These are phyloP conservation scores for Xylariaceae sp. DNA, from an alignment of 2,329 filamentous ascomycete genomes.

Conservation along the genomic window DNA sequence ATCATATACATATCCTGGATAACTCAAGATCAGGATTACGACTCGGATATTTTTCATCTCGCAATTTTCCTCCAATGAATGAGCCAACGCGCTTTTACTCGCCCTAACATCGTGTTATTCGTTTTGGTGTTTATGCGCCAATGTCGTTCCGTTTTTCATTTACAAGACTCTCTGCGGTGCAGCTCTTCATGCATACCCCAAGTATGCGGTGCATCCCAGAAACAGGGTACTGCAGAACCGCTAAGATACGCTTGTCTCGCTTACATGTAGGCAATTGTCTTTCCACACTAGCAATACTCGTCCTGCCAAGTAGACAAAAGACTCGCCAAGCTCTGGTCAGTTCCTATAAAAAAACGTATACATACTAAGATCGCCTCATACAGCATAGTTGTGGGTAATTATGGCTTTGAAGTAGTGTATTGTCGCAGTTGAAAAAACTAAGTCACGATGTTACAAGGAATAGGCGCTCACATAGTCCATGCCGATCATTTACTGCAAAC, in stretches of 20 bases:
- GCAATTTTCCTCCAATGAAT: conserved; percentile 25
- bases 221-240: conserved; percentile 3
- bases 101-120: no score
- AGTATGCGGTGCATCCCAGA: conserved; percentile 2
- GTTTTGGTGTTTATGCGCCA: conserved; percentile 25
- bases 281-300: no score
- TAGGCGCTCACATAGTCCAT: no score
- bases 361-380: no score
- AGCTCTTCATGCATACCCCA: conserved; percentile 21
- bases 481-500: no score
- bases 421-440: no score
- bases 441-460: no score
- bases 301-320: no score
- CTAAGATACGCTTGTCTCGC: background rate
- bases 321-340: no score
- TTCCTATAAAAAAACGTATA: no score
- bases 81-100: background rate
- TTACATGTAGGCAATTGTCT: background rate
- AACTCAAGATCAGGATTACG: background rate
- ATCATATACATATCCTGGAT: conserved; percentile 2
- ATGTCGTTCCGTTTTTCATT: conserved; percentile 7
- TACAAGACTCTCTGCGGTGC: conserved; percentile 6
- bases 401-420: no score
- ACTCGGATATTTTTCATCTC: conserved; percentile 6
- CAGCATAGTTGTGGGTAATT: no score